These are phyloP conservation scores for Xylariaceae sp. DNA, from an alignment of 2,329 filamentous ascomycete species.

Conservation along the genomic window DNA sequence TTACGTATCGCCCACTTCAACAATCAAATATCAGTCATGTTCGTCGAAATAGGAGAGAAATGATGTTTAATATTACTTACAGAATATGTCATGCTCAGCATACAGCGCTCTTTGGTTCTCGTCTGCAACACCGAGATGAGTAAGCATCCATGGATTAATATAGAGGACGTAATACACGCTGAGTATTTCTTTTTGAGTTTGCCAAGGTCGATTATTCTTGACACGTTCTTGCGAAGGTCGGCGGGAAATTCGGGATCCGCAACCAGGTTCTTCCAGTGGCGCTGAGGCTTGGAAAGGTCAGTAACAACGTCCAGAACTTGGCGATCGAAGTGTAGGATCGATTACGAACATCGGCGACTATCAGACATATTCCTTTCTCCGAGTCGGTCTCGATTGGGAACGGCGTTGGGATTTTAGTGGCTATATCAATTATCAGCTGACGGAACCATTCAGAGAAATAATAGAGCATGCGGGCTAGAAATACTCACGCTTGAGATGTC, in stretches of 20 bases:
- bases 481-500: constrained; percentile 28
- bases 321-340: background rate
- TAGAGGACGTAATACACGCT: constrained; percentile 57
- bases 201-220: constrained; percentile 77
- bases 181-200: constrained; percentile 86
- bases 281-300: constrained; percentile 45
- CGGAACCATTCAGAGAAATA: background rate
- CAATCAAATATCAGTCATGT: background rate
- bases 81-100: constrained; percentile 88
- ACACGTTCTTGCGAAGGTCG: constrained; percentile 70
- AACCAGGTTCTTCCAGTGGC: constrained; percentile 82
- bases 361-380: constrained; percentile 71
- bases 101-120: constrained; percentile 85
- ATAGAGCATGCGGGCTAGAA: background rate
- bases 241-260: constrained; percentile 74
- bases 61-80: constrained; percentile 13
- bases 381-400: constrained; percentile 73
- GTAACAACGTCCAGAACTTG: background rate
- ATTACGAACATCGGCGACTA: constrained; percentile 67
- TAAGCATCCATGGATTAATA: background rate
- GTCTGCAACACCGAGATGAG: constrained; percentile 44
- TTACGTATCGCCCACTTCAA: constrained; percentile 73
- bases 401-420: constrained; percentile 79
- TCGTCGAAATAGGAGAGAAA: background rate
- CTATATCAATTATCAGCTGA: constrained; percentile 60